Evolutionary conservation across 768 basidiomycete genomes (phyloP).

Genomic region (Hygrocybe punicea): DNA sequence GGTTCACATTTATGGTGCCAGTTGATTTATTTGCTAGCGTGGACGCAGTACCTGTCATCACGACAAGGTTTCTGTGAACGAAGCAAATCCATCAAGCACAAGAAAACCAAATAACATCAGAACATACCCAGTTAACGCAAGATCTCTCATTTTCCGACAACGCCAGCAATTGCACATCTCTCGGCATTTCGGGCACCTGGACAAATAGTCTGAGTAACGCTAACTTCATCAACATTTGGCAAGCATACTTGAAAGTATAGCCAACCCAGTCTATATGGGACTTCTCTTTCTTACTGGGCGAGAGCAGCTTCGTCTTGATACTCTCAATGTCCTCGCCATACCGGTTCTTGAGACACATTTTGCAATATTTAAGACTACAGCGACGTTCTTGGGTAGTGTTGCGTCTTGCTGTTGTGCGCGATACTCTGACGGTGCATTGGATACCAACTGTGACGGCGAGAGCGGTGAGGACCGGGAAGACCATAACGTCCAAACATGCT

Average conservation of each 20-base stretch:
- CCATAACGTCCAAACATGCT: slow-evolving; percentile 12
- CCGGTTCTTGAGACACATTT: slow-evolving; percentile 60
- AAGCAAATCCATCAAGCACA: neutral
- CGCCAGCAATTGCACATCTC: slow-evolving; percentile 63
- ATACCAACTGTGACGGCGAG: slow-evolving; percentile 26
- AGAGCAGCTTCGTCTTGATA: slow-evolving; percentile 33
- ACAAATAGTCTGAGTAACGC: neutral
- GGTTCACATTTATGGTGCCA: too few relatives aligned
- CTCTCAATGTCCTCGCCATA: slow-evolving; percentile 53
- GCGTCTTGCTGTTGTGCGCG: slow-evolving; percentile 14
- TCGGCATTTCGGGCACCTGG: slow-evolving; percentile 67
- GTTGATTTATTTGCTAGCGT: neutral
- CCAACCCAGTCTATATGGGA: slow-evolving; percentile 25
- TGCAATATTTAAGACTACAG: slow-evolving; percentile 62
- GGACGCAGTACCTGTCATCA: neutral
- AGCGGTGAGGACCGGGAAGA: slow-evolving; percentile 5
- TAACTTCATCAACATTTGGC: neutral
- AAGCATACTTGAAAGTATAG: slow-evolving; percentile 53
- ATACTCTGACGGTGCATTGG: slow-evolving; percentile 33
- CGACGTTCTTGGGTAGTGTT: slow-evolving; percentile 33
- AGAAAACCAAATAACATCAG: neutral
- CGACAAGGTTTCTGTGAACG: neutral
- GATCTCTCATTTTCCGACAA: slow-evolving; percentile 63
- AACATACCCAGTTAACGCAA: slow-evolving; percentile 57
- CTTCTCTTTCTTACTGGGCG: slow-evolving; percentile 8